A percentile compares a stretch with the other conserved stretches of the same genome.
Conservation (phyloP, 2,329 filamentous ascomycete species). For the Aureobasidium sp. region DNA sequence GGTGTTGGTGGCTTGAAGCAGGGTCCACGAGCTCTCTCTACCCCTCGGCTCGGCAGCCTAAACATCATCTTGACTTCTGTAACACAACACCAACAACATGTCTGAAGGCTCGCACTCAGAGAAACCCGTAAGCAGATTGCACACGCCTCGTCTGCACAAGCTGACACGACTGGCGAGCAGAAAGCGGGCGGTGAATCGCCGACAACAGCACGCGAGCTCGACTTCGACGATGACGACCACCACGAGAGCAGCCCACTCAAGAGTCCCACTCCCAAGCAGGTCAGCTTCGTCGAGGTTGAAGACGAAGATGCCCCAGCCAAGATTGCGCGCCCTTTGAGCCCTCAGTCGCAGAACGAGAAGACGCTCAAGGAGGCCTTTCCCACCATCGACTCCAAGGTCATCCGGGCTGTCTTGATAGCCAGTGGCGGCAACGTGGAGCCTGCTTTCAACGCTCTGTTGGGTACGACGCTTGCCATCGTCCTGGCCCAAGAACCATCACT, state of each 20-base stretch:
- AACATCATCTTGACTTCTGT: neutral
- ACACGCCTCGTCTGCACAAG: no score
- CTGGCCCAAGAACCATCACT: neutral
- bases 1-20: neutral
- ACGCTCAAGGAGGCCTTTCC: conserved; percentile 94
- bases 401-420: conserved; percentile 80
- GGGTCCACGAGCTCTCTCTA: neutral
- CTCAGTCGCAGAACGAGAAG: conserved; percentile 74
- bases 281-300: conserved; percentile 40
- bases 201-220: conserved; percentile 30
- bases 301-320: conserved; percentile 52
- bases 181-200: conserved; percentile 23
- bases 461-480: conserved; percentile 39
- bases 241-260: conserved; percentile 40
- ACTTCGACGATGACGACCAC: conserved; percentile 48
- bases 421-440: conserved; percentile 83
- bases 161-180: neutral
- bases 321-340: conserved; percentile 72
- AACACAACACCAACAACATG: conserved; percentile 1
- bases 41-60: neutral
- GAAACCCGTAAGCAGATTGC: neutral
- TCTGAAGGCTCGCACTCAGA: conserved; percentile 5
- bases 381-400: conserved; percentile 64
- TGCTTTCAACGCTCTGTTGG: conserved; percentile 88
- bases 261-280: conserved; percentile 34